phyloP scores from a whole-genome alignment of 2,329 filamentous ascomycete species.

The Chaetomium sp. region DNA sequence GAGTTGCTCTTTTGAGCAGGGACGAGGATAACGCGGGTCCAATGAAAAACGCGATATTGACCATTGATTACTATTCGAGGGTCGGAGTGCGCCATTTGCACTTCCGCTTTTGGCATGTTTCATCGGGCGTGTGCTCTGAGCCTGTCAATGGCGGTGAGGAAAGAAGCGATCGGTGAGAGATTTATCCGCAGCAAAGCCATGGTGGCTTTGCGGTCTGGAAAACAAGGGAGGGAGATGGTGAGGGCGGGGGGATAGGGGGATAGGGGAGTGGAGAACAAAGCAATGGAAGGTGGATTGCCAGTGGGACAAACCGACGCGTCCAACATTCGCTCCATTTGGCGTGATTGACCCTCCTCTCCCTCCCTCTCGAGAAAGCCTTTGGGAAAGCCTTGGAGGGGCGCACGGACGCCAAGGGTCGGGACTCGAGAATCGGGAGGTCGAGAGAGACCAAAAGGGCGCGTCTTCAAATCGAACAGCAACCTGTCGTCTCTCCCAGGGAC shows the following conservation, averaged over 20 bases:
- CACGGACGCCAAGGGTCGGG: not conserved
- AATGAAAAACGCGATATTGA: constrained; percentile 1
- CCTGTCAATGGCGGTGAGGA: constrained; percentile 24
- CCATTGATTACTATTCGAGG: not conserved
- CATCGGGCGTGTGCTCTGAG: constrained; percentile 10
- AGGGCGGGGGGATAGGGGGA: not conserved
- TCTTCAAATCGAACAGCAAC: not conserved
- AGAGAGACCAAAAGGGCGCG: not conserved
- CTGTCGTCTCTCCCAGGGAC: constrained; percentile 18
- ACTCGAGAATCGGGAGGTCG: not conserved
- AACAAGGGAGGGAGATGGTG: not conserved
- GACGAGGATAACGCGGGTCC: not conserved
- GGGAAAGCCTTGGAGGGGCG: not conserved
- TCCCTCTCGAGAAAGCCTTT: not conserved
- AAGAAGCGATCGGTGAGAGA: constrained; percentile 22
- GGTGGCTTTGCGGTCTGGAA: not conserved
- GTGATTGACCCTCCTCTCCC: not conserved
- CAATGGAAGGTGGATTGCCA: not conserved
- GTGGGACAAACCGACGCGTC: constrained; percentile 7
- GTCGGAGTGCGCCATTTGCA: constrained; percentile 11
- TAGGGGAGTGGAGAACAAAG: constrained; percentile 7
- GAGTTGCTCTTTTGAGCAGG: not conserved
- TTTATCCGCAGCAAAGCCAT: constrained; percentile 9
- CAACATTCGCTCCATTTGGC: not conserved
- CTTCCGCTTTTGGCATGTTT: constrained; percentile 16